phyloP scores from a whole-genome alignment of 2,329 filamentous ascomycete genomes.

The Aureobasidium sp. region DNA sequence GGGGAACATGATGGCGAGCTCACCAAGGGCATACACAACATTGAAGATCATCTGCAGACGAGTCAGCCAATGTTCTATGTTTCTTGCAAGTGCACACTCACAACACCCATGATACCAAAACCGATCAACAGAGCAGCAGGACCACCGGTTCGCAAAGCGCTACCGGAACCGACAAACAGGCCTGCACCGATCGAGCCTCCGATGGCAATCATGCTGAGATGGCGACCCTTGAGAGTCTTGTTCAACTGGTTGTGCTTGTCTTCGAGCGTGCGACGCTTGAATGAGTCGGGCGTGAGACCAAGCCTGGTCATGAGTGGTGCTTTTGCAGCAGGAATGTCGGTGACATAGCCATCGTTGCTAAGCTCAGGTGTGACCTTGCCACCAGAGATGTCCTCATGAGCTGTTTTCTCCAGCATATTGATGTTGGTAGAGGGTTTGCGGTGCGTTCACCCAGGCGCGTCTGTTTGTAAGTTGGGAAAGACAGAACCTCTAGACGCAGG shows the following conservation, averaged over 20 bases:
- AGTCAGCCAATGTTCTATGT: too few relatives aligned
- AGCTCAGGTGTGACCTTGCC: not conserved
- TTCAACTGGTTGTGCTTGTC: conserved; percentile 30
- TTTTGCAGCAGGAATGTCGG: conserved; percentile 17
- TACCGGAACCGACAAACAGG: conserved; percentile 48
- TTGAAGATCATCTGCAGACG: conserved; percentile 68
- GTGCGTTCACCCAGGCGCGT: not conserved
- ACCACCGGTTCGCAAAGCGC: conserved; percentile 42
- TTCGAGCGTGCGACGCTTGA: conserved; percentile 24
- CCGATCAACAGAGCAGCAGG: conserved; percentile 36
- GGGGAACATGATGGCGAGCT: conserved; percentile 87
- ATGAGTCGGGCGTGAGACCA: conserved; percentile 27
- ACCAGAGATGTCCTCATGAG: not conserved
- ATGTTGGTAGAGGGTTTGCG: not conserved
- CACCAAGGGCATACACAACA: conserved; percentile 84
- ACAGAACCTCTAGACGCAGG: too few relatives aligned
- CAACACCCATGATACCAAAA: conserved; percentile 29
- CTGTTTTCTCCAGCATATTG: conserved; percentile 1
- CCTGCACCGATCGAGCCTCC: conserved; percentile 44
- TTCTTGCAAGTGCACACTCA: too few relatives aligned
- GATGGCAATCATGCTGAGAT: conserved; percentile 31
- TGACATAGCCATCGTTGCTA: conserved; percentile 1
- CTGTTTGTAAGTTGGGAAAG: too few relatives aligned
- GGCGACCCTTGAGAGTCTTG: conserved; percentile 26
- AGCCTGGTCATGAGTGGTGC: conserved; percentile 25